Evolutionary conservation across 2,329 filamentous ascomycete species (phyloP).

Genomic region (Westerdykella ornata): DNA sequence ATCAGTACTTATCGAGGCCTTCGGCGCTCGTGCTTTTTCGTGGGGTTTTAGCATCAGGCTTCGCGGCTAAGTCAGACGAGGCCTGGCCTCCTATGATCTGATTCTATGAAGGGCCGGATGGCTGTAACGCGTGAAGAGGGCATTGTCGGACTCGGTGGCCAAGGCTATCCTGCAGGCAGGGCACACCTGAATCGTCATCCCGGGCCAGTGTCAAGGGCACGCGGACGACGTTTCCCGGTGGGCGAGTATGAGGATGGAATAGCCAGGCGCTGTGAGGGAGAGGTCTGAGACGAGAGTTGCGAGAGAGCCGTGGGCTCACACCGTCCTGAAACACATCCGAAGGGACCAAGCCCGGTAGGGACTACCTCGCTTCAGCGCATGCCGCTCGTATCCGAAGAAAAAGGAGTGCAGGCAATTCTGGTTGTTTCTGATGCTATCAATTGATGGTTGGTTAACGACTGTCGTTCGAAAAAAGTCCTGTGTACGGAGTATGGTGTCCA

Average conservation of each 20-base stretch:
- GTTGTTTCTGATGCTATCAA: too few species aligned
- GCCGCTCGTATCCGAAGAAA: too few species aligned
- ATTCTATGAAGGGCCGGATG: conserved; percentile 15
- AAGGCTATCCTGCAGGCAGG: conserved; percentile 8
- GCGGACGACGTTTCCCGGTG: conserved; percentile 11
- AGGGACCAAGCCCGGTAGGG: background rate
- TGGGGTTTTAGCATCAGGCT: background rate
- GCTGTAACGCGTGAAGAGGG: conserved; percentile 14
- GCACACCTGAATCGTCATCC: background rate
- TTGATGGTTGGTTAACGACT: too few species aligned
- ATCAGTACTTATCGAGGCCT: background rate
- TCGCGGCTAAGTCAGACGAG: conserved; percentile 27
- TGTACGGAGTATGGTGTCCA: too few species aligned
- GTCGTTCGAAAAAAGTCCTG: too few species aligned
- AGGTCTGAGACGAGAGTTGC: conserved; percentile 31
- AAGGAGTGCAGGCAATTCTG: too few species aligned
- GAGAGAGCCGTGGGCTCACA: conserved; percentile 22
- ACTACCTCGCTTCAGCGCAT: background rate
- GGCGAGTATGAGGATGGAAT: conserved; percentile 32
- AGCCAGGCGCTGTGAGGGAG: conserved; percentile 25
- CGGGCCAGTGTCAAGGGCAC: conserved; percentile 10
- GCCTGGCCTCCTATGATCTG: conserved; percentile 7
- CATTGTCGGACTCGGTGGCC: conserved; percentile 21
- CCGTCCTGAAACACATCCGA: conserved; percentile 8
- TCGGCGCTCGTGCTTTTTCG: background rate